Conservation (phyloP, 108 stramenopile species). For the Cyclostephanos tholiformis region DNA sequence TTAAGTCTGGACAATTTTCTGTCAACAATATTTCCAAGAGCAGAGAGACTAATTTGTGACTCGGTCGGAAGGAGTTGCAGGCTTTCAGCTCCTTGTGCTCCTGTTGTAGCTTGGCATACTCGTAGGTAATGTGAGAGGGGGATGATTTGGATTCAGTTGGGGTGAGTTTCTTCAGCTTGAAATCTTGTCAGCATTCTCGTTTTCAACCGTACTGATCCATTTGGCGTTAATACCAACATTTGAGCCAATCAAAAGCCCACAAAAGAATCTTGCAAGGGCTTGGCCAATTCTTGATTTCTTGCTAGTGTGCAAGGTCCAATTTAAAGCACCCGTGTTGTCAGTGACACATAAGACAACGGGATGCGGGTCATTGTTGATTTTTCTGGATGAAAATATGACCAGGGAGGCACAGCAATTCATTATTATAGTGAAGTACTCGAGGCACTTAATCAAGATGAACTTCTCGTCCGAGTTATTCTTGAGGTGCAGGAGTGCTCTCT, state of each 20-base stretch:
- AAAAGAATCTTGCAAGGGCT: conserved; percentile 15
- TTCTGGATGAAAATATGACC: not conserved
- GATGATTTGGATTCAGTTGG: not conserved
- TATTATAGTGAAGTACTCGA: conserved; percentile 22
- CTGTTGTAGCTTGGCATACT: conserved; percentile 21
- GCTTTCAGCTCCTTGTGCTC: conserved; percentile 3
- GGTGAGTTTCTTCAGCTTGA: conserved; percentile 18
- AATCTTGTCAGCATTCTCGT: conserved; percentile 30
- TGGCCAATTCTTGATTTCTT: conserved; percentile 8
- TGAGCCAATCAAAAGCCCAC: conserved; percentile 9
- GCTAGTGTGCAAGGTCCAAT: conserved; percentile 15
- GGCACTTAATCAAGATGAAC: conserved; percentile 3
- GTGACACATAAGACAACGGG: not conserved
- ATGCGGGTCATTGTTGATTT: not conserved
- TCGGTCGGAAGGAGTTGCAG: conserved; percentile 8
- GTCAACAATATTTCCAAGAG: conserved; percentile 14
- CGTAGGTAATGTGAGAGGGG: not conserved
- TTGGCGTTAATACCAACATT: conserved; percentile 20
- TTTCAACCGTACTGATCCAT: not conserved
- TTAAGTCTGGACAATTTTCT: not conserved
- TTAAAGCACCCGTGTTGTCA: conserved; percentile 14
- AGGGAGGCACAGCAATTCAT: conserved; percentile 15
- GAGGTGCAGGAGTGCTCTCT: not conserved
- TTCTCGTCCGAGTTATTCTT: not conserved
- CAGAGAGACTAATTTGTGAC: conserved; percentile 6